These are phyloP conservation scores for Aspergillus caelatus DNA, from an alignment of 2,329 filamentous ascomycete species.

Conservation along the genomic window DNA sequence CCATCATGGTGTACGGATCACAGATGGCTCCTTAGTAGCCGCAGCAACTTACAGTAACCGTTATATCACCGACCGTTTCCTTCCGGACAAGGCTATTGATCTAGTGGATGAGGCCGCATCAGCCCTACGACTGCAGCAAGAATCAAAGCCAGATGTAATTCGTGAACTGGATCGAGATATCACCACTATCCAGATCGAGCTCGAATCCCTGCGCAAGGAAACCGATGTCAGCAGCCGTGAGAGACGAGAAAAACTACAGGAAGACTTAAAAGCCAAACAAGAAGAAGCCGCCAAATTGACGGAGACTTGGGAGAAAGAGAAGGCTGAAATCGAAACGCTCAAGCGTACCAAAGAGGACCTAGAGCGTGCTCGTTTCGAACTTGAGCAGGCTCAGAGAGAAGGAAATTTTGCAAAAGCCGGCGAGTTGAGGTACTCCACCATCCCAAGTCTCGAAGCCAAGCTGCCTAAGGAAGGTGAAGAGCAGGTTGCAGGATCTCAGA, in stretches of 20 bases:
- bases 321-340: slow-evolving; percentile 79
- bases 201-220: slow-evolving; percentile 92
- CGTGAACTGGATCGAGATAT: slow-evolving; percentile 91
- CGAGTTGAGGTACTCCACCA: slow-evolving; percentile 84
- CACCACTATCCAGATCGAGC: slow-evolving; percentile 95
- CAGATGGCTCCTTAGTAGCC: slow-evolving; percentile 86
- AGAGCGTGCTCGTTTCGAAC: slow-evolving; percentile 79
- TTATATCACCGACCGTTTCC: slow-evolving; percentile 93
- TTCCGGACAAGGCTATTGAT: slow-evolving; percentile 97
- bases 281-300: slow-evolving; percentile 75
- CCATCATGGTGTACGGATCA: slow-evolving; percentile 94
- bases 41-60: slow-evolving; percentile 91
- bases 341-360: slow-evolving; percentile 88
- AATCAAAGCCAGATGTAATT: slow-evolving; percentile 94
- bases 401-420: slow-evolving; percentile 90
- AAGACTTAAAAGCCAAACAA: slow-evolving; percentile 73
- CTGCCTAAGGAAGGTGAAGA: slow-evolving; percentile 72
- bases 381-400: slow-evolving; percentile 83
- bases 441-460: slow-evolving; percentile 77
- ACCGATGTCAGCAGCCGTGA: slow-evolving; percentile 88
- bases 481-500: slow-evolving; percentile 50
- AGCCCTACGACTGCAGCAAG: slow-evolving; percentile 86
- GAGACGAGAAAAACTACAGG: slow-evolving; percentile 81
- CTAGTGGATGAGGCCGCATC: slow-evolving; percentile 94
- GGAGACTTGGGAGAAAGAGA: slow-evolving; percentile 87